A percentile compares a stretch with the other conserved stretches of the same genome.
Evolutionary conservation across 2,329 filamentous ascomycete species (phyloP).

Genomic region (Lecanicillium sp.): DNA sequence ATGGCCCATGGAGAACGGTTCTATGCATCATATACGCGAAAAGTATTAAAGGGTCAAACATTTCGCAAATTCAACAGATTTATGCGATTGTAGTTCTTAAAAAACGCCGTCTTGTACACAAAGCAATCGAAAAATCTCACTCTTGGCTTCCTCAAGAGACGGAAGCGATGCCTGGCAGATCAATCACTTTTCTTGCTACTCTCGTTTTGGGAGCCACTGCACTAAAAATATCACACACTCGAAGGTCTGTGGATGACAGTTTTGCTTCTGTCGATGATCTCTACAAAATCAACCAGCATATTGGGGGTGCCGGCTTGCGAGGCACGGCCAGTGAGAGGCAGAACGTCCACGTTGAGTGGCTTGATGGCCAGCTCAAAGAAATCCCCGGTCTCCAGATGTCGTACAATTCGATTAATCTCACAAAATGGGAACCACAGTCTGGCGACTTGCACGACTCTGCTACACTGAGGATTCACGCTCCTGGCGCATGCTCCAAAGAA

Average conservation of each 20-base stretch:
- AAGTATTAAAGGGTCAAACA: too few relatives aligned
- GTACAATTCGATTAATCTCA: background rate
- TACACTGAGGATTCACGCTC: background rate
- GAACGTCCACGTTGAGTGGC: background rate
- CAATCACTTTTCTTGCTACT: background rate
- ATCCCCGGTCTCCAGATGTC: background rate
- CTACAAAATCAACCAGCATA: background rate
- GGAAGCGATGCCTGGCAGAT: background rate
- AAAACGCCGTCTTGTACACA: too few relatives aligned
- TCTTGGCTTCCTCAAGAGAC: background rate
- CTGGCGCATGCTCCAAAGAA: background rate
- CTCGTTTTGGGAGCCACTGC: background rate
- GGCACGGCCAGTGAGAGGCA: slow-evolving; percentile 1
- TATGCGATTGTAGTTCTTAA: too few relatives aligned
- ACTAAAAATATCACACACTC: background rate
- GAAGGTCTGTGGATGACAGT: background rate
- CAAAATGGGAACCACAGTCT: background rate
- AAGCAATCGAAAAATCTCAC: too few relatives aligned
- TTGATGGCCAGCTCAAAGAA: background rate
- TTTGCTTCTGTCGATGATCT: background rate
- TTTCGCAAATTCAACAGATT: too few relatives aligned
- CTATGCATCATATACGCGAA: too few relatives aligned
- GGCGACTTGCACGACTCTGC: background rate
- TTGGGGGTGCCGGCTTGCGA: background rate
- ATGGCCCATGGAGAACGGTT: too few relatives aligned